Percentiles rank a stretch among this genome's conserved stretches.
Evolutionary conservation across 176 grass and related monocot genomes (phyloP).

Genomic region (Carex littledalei): DNA sequence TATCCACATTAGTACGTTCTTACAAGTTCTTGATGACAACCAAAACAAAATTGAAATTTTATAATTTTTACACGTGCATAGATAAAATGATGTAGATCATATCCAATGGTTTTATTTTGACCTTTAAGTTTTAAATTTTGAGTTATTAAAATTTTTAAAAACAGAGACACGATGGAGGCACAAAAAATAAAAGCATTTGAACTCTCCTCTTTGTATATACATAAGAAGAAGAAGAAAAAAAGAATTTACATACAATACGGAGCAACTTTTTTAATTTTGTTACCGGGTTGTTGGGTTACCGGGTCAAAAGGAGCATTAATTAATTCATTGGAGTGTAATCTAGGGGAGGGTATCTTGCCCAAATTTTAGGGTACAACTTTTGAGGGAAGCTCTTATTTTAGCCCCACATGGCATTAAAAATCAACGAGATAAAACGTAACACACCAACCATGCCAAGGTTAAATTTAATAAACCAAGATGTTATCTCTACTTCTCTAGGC

Average conservation of each 20-base stretch:
- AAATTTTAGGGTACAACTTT: conserved; percentile 15
- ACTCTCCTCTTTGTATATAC: too few relatives aligned
- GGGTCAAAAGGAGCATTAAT: not conserved
- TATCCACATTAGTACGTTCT: too few relatives aligned
- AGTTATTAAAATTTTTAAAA: too few relatives aligned
- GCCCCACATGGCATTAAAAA: conserved; percentile 5
- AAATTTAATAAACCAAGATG: conserved; percentile 6
- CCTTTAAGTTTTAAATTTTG: too few relatives aligned
- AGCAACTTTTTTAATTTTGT: not conserved
- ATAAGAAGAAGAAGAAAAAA: not conserved
- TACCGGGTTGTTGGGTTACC: not conserved
- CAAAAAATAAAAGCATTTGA: too few relatives aligned
- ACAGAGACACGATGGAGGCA: too few relatives aligned
- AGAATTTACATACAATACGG: not conserved
- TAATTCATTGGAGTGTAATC: not conserved
- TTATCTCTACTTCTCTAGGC: conserved; percentile 9
- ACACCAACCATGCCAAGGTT: conserved; percentile 6
- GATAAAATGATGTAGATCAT: too few relatives aligned
- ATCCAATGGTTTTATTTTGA: too few relatives aligned
- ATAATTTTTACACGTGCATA: too few relatives aligned
- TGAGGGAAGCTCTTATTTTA: conserved; percentile 10
- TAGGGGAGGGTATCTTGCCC: conserved; percentile 16
- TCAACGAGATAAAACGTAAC: conserved; percentile 11
- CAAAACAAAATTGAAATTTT: too few relatives aligned
- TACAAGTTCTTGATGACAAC: too few relatives aligned